Evolutionary conservation across 1,139 yeast genomes (phyloP), one percentile per base, ranked within the genome.

Genomic region (Trichomonascaceae sp.): DNA sequence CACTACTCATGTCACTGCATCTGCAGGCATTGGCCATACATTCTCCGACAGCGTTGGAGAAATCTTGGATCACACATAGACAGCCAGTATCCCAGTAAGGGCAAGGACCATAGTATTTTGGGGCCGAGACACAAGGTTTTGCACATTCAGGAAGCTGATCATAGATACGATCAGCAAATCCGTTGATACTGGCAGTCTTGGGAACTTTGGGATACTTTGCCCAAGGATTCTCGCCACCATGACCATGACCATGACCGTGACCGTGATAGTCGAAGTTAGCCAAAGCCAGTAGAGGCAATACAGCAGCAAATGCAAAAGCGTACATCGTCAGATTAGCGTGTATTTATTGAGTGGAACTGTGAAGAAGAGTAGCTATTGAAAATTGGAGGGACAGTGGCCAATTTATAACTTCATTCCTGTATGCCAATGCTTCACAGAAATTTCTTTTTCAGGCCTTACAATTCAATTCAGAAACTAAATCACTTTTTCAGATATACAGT

Each of bases 81-180:
- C 81, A 77, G 3, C 81, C 81, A 39, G 81, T 74, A 60, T 77
- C 81, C 81, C 81, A 77, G 69, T 77, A 76, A 49, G 81, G 81
- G 62, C 81, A 77, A 38, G 60, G 60, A 12, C 60, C 57, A 27
- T 15, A 22, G 18, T 43, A 5, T 27, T 27, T 48, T 19, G 55
- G 52, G 27, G 59, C 50, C 44, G 36, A 39, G 12, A 59, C 62
- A 51, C 62, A 59, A 67, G 63, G 62, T 60, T 71, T 63, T 47
- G 81, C 82, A 67, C 82, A 78, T 1, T 62, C 59, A 20, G 82
- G 81, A 45, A 77, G 66, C 15, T 60, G 55, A 52, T 60, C 69
- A 61, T 73, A 70, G 53, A 78, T 73, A 36, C 78, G 78, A 62
- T 78, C 82, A 45, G 82, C 82, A 58, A 78, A 77, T 3, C 82